Evolutionary conservation across 768 basidiomycete genomes (phyloP), one percentile per base, ranked within the genome.

Genomic region (Russula vinacea): DNA sequence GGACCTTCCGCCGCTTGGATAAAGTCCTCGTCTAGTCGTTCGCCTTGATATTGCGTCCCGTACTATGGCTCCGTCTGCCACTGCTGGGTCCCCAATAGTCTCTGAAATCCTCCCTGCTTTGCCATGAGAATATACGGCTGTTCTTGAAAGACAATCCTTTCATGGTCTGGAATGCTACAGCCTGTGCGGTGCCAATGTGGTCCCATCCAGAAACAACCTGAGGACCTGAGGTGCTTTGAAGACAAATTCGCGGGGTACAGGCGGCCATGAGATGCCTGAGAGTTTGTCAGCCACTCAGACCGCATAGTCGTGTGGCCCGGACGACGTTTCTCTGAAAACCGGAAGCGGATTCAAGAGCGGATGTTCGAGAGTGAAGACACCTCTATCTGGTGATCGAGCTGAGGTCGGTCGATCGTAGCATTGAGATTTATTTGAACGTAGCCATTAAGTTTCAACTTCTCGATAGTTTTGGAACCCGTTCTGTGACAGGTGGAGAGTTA

Each of bases 61-160:
- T 99, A 99, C 85, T 93, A 94, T 49, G 88, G 87, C 75, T 98
- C 97, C 50, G 81, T 84, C 67, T 82, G 71, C 92, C 92, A 94
- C 16, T 70, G 62, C 11, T 74, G 69, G 44, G 76, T 74, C 16
- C 78, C 77, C 29, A 75, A 73, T 59, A 89, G 77, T 45, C 86
- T 78, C 58, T 78, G 80, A 50, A 79, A 78, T 35, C 83, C 87
- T 64, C 85, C 83, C 49, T 81, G 83, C 72, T 85, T 85, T n/a
- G 87, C 87, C 83, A 92, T 92, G 45, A 99, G 74, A 29, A 90
- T 24, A 87, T 84, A 24, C 91, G 79, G 54, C 87, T 83, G 64
- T 84, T 79, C 58, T 82, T 75, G 56, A 89, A 77, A 24, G 74
- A 78, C 57, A 94, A 79, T 16, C 73, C 70, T 47, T 88, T 81